Evolutionary conservation across 78 protist genomes (phyloP), one percentile per base, ranked within the genome.

Genomic region (Dictyostelium purpureum): DNA sequence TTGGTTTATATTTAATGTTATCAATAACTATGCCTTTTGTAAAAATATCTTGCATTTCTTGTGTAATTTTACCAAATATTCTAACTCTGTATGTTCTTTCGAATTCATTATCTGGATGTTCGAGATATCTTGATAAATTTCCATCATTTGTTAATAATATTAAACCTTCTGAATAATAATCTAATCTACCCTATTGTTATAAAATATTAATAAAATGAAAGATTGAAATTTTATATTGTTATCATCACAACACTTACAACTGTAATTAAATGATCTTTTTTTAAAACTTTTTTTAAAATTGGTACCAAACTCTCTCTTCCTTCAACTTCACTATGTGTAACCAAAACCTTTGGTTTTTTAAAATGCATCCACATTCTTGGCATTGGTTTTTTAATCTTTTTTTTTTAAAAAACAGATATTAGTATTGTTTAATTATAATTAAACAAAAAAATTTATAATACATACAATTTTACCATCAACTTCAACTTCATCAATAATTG

Each of bases 361-460:
- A 43, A 28, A 57, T 85, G 82, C 16, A 85, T 70, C 90, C 90
- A 82, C 52, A 82, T n/a, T n/a, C 43, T 82, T 82, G 90, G 90
- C 28, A 26, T 3, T 12, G 31, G 16, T 56, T 7, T 37, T 19
- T 24, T 18, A 24, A 45, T 51, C 47, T 73, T 71, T 6, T 4
- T 4, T 16, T 2, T 16, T 49, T 16, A 24, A 56, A 56, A 56
- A 26, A 26, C 10, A 7, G 26, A n/a, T n/a, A n/a, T n/a, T n/a
- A n/a, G n/a, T n/a, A n/a, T n/a, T n/a, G n/a, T n/a, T n/a, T n/a
- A 56, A 7, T 7, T 14, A 24, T 1, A 56, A 19, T 51, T 19
- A 51, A 19, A 49, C 16, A 49, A 6, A 6, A 5, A 1, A 49
- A 6, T 49, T 16, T 49, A 49, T 24, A 57, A 19, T 14, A 65